Base-by-base conservation (phyloP, 2,329 filamentous ascomycete genomes). In the Cordyceps cateniannulata region DNA sequence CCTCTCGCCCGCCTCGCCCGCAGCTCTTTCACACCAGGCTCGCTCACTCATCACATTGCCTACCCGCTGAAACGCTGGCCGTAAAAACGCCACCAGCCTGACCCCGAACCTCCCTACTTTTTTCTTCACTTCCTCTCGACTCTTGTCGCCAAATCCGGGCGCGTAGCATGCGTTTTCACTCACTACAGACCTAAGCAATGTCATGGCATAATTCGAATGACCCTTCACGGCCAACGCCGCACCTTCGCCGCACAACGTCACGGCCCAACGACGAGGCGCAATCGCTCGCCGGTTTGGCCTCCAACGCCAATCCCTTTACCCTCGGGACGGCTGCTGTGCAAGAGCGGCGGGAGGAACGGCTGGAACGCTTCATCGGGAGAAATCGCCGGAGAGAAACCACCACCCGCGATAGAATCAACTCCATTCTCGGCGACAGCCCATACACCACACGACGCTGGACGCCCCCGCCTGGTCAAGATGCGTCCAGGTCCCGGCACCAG, bases 381-480 rank as follows among this genome's bases (percentile, higher is more conserved):
- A 12, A 35, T 12, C 32, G 32, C 32, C 9, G 58, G 6, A 27
- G 48, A 9, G 27, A 29, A 25, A 53, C 8, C 22, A 40, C 58
- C 16, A 60, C 40, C 22, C 49, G 58, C 20, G 49, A 53, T 5
- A 60, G 58, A 22, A 53, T 60, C 40, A 42, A 48, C 42, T 48
- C 49, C 3, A 53, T 60, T 22, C 58, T 60, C 18, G 49, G 50
- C 50, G 58, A 60, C 18, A 60, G 58, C 22, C 57, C 57, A 6
- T 59, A 53, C 48, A 59, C 57, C 24, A 59, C 57, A n/a, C 57
- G 57, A 4, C 57, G 57, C 42, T 60, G 58, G 58, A 54, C 58
- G 7, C 27, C 40, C 2, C 12, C 50, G 7, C 58, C 42, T 3
- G 50, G 27, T 5, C 22, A 49, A 16, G 32, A 7, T 20, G 27